Conservation (phyloP, 352 stramenopile genomes). For the Globisporangium rhizosaccharum region DNA sequence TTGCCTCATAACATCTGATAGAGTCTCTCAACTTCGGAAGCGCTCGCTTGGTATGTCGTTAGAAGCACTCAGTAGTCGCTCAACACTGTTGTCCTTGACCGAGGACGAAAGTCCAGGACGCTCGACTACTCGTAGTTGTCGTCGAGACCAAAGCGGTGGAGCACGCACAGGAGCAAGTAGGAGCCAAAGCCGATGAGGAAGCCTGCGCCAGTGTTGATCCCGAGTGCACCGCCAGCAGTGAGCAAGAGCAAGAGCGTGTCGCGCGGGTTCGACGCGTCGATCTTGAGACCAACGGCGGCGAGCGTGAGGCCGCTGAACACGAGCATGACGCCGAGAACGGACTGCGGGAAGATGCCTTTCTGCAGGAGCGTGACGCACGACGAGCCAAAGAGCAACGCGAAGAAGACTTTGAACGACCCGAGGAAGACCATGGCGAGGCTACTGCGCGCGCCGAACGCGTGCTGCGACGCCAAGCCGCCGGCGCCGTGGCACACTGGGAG, state of each 20-base stretch:
- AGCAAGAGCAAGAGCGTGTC: slow-evolving; percentile 34
- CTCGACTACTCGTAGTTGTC: not conserved
- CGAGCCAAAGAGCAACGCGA: slow-evolving; percentile 87
- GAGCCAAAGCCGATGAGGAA: slow-evolving; percentile 43
- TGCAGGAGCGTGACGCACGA: slow-evolving; percentile 55
- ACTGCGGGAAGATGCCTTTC: slow-evolving; percentile 50
- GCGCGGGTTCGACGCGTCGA: slow-evolving; percentile 35
- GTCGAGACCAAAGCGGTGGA: slow-evolving; percentile 17
- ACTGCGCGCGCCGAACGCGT: slow-evolving; percentile 88
- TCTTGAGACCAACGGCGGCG: slow-evolving; percentile 39
- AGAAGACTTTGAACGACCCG: slow-evolving; percentile 83
- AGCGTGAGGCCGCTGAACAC: slow-evolving; percentile 54
- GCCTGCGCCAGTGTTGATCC: slow-evolving; percentile 49
- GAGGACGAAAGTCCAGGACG: not conserved
- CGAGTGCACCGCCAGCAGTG: slow-evolving; percentile 34
- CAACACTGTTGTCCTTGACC: too few relatives aligned
- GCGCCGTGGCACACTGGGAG: slow-evolving; percentile 93
- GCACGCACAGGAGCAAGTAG: slow-evolving; percentile 23
- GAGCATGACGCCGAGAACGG: slow-evolving; percentile 51
- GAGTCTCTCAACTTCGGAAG: too few relatives aligned
- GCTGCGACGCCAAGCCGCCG: slow-evolving; percentile 89
- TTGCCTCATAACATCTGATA: too few relatives aligned
- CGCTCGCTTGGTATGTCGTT: too few relatives aligned
- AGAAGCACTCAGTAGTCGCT: not conserved
- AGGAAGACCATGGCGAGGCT: slow-evolving; percentile 89